Evolutionary conservation across 495 filamentous ascomycete species (phyloP), one percentile per base, ranked within the genome.

Genomic region (Trichoderma reesei): DNA sequence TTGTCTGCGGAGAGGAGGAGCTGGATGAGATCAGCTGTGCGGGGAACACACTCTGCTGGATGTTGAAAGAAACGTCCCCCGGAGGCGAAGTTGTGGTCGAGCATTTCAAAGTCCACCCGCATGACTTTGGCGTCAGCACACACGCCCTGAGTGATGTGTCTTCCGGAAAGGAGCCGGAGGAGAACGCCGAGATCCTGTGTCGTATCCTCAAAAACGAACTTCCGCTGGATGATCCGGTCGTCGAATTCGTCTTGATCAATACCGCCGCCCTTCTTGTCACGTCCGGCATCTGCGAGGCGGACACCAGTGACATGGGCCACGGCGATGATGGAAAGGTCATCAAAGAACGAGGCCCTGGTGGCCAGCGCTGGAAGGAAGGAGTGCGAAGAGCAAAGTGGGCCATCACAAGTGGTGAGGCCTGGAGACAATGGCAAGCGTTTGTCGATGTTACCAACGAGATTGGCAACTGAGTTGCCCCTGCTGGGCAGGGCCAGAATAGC

Each of bases 1-100:
- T 99, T 5, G 90, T 98, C 7, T 98, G 92, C 72, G 94, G 95
- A 38, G 87, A 88, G 65, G 94, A 98, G 75, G 90, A 97, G 62
- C 85, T 99, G 60, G 94, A 99, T 72, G 94, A 99, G 76, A 86
- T 99, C 64, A 91, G 87, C 66, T 95, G 90, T 68, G 94, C 92
- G 3, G 91, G 92, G 0, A 74, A 76, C 41, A 96, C 92, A 16
- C 85, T 90, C 67, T 97, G 92, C 82, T 97, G 94, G 92, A 83
- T 82, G 71, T 74, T 97, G 1, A 76, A 82, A 2, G 82, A 88
- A 65, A 73, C 74, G 42, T 73, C 76, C 0, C 70, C 73, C 16
- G 74, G 75, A 18, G 80, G 80, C 31, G 76, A 78, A 13, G 74
- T 87, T 33, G 82, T 82, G 39, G 76, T 92, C 14, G 85, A 92